Evolutionary conservation across 169 alveolate species (phyloP).

Genomic region (Perkinsus chesapeaki): DNA sequence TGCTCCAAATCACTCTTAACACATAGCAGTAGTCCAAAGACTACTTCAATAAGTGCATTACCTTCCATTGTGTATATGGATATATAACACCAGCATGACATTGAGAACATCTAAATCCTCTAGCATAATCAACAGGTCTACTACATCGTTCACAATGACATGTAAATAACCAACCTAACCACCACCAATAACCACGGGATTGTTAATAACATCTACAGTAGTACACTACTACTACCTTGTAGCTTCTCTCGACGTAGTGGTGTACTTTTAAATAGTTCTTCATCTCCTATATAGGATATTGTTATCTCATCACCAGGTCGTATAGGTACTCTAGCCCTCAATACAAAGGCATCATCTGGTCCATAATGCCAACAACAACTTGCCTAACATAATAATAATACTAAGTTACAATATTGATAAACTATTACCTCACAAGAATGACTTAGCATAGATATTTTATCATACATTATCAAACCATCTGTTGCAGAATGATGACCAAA

Average conservation of each 20-base stretch:
- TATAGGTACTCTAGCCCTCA: slow-evolving; percentile 41
- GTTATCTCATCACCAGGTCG: slow-evolving; percentile 49
- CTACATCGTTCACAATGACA: slow-evolving; percentile 44
- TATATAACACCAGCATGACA: slow-evolving; percentile 42
- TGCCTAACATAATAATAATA: slow-evolving; percentile 19
- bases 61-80: slow-evolving; percentile 19
- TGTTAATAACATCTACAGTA: background rate
- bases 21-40: background rate
- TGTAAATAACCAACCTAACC: slow-evolving; percentile 44
- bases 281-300: slow-evolving; percentile 54
- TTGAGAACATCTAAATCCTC: slow-evolving; percentile 50
- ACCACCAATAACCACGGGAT: too few species aligned
- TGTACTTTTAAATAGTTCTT: slow-evolving; percentile 49
- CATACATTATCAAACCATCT: slow-evolving; percentile 35
- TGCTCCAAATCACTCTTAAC: too few species aligned
- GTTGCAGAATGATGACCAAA: slow-evolving; percentile 41
- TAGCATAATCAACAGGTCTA: slow-evolving; percentile 36
- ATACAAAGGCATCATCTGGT: slow-evolving; percentile 40
- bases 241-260: slow-evolving; percentile 20
- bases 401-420: background rate
- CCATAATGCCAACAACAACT: slow-evolving; percentile 57
- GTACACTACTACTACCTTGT: background rate
- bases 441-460: slow-evolving; percentile 24
- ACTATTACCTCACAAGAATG: slow-evolving; percentile 22
- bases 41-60: background rate